These are phyloP conservation scores for Serendipita sp. DNA, from an alignment of 768 basidiomycete species.

Conservation along the genomic window DNA sequence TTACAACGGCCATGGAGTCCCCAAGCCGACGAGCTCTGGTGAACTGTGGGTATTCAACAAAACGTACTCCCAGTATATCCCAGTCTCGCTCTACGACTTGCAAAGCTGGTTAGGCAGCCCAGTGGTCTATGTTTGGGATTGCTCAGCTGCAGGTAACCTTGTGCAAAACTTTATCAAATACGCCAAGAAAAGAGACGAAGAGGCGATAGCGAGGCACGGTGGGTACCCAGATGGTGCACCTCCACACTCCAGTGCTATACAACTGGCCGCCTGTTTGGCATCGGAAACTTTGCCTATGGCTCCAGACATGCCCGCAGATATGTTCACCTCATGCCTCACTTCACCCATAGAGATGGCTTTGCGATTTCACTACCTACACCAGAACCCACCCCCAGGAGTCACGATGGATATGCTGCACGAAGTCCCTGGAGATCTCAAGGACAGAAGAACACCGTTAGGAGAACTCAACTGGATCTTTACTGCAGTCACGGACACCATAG, in stretches of 20 bases:
- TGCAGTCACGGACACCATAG: constrained; percentile 96
- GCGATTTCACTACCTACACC: constrained; percentile 73
- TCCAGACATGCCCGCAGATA: constrained; percentile 90
- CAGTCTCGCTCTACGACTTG: constrained; percentile 83
- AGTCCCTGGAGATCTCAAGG: constrained; percentile 91
- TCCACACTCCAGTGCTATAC: constrained; percentile 74
- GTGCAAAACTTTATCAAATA: constrained; percentile 75
- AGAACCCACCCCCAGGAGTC: constrained; percentile 64
- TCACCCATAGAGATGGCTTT: constrained; percentile 97
- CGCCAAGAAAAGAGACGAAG: constrained; percentile 58
- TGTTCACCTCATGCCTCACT: constrained; percentile 95
- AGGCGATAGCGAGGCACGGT: constrained; percentile 39
- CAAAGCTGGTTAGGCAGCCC: constrained; percentile 90
- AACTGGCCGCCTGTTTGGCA: constrained; percentile 85
- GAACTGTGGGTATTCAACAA: constrained; percentile 99
- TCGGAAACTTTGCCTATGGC: constrained; percentile 86
- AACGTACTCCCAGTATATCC: constrained; percentile 96
- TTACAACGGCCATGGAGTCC: constrained; percentile 98
- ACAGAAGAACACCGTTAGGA: constrained; percentile 86
- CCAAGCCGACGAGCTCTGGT: constrained; percentile 82
- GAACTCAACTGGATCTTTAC: constrained; percentile 99
- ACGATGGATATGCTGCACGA: constrained; percentile 85
- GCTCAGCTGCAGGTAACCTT: constrained; percentile 91
- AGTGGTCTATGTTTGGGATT: constrained; percentile 97
- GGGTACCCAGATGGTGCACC: constrained; percentile 46